These are phyloP conservation scores for Nemania serpens DNA, from an alignment of 2,329 filamentous ascomycete genomes.

Conservation along the genomic window DNA sequence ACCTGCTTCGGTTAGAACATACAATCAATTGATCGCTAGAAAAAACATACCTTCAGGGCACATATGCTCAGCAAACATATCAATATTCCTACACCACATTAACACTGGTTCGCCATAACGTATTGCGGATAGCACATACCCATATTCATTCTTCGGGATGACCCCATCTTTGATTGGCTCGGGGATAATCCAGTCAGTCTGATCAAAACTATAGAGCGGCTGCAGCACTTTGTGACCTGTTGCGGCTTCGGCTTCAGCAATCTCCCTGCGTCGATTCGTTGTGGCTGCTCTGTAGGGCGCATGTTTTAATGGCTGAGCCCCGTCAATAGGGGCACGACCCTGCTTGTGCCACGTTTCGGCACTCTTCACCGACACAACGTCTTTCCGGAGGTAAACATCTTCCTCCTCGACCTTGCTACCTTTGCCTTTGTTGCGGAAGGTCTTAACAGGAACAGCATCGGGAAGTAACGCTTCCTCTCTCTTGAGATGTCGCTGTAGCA, in stretches of 20 bases:
- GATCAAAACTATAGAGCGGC: slow-evolving; percentile 79
- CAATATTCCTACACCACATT: slow-evolving; percentile 68
- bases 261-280: slow-evolving; percentile 81
- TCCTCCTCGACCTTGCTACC: slow-evolving; percentile 75
- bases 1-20: slow-evolving; percentile 49
- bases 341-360: slow-evolving; percentile 98
- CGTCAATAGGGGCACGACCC: slow-evolving; percentile 74
- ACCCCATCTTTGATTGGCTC: slow-evolving; percentile 80
- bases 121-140: slow-evolving; percentile 43
- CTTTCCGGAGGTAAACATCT: slow-evolving; percentile 77
- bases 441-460: slow-evolving; percentile 69
- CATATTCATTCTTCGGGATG: slow-evolving; percentile 93
- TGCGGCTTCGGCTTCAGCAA: slow-evolving; percentile 80
- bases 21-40: neutral
- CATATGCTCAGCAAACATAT: slow-evolving; percentile 94
- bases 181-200: slow-evolving; percentile 96
- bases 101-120: slow-evolving; percentile 1
- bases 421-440: slow-evolving; percentile 76
- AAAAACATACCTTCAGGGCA: slow-evolving; percentile 62
- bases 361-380: slow-evolving; percentile 85
- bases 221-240: slow-evolving; percentile 85
- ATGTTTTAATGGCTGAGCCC: slow-evolving; percentile 77
- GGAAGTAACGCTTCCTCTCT: slow-evolving; percentile 86
- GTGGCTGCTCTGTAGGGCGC: slow-evolving; percentile 93
- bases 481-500: slow-evolving; percentile 82